phyloP scores from a whole-genome alignment of 345 rosid species.

The Boechera stricta region DNA sequence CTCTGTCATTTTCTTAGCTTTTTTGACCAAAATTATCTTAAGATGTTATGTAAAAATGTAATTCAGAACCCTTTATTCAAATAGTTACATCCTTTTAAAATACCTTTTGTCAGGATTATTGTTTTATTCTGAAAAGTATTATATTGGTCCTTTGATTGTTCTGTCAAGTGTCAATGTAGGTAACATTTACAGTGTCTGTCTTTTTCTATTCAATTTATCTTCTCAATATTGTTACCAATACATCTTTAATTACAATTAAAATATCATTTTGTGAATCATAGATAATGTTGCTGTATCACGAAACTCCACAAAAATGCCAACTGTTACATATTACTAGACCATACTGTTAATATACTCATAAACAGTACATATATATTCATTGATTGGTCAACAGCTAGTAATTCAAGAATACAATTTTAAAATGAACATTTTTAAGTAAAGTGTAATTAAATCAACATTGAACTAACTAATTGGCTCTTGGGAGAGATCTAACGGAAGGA shows the following conservation, averaged over 20 bases:
- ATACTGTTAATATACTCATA: neutral
- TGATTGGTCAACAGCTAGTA: neutral
- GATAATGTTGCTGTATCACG: conserved; percentile 3
- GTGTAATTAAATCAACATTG: neutral
- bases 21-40: conserved; percentile 21
- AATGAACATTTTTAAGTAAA: neutral
- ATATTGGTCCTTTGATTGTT: conserved; percentile 29
- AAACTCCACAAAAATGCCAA: conserved; percentile 23
- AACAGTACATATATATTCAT: neutral
- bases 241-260: neutral
- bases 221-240: conserved; percentile 6
- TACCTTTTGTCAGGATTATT: conserved; percentile 35
- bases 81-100: conserved; percentile 1
- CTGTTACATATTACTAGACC: conserved; percentile 10
- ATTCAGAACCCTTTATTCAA: conserved; percentile 5
- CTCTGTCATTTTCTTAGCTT: neutral
- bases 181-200: conserved; percentile 40
- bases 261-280: neutral
- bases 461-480: neutral
- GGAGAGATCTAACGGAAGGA: conserved; percentile 18
- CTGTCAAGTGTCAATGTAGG: conserved; percentile 43
- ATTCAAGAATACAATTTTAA: neutral
- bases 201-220: conserved; percentile 26
- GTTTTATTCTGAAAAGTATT: conserved; percentile 32
- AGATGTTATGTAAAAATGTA: conserved; percentile 5